A percentile compares a stretch with the other conserved stretches of the same genome.
Conservation (phyloP, 2,329 filamentous ascomycete species). For the Dendrostoma leiphaemia region DNA sequence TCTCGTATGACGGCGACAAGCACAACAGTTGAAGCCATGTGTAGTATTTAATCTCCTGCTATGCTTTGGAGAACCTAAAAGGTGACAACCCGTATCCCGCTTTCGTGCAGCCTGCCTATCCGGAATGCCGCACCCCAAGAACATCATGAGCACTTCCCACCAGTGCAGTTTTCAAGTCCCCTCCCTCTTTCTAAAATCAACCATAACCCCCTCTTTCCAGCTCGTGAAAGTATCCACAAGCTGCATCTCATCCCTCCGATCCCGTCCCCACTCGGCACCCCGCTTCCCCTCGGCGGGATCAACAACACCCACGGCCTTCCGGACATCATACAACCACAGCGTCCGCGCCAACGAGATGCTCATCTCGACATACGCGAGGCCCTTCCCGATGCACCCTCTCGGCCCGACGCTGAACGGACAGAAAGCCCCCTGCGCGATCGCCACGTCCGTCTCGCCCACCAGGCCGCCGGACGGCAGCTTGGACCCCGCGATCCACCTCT, state of each 20-base stretch:
- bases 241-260: constrained; percentile 62
- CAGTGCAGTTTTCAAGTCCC: neutral
- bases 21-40: no score
- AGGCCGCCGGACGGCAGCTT: constrained; percentile 34
- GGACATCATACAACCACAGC: constrained; percentile 60
- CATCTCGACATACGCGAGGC: constrained; percentile 67
- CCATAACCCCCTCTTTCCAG: constrained; percentile 67
- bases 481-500: constrained; percentile 61
- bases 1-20: no score
- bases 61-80: no score
- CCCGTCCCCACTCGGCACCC: constrained; percentile 51
- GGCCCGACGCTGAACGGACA: constrained; percentile 72
- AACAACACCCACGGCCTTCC: constrained; percentile 44
- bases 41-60: neutral
- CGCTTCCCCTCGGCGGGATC: constrained; percentile 53
- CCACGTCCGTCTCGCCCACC: constrained; percentile 49
- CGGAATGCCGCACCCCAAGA: no score
- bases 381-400: constrained; percentile 71
- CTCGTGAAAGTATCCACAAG: constrained; percentile 72
- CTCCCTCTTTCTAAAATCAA: constrained; percentile 53
- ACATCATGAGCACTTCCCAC: no score
- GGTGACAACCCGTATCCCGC: no score
- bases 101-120: no score
- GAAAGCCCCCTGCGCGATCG: constrained; percentile 64
- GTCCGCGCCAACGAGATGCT: constrained; percentile 59